Evolutionary conservation across 352 stramenopile species (phyloP).

Genomic region (Pythium rhizo-oryzae): DNA sequence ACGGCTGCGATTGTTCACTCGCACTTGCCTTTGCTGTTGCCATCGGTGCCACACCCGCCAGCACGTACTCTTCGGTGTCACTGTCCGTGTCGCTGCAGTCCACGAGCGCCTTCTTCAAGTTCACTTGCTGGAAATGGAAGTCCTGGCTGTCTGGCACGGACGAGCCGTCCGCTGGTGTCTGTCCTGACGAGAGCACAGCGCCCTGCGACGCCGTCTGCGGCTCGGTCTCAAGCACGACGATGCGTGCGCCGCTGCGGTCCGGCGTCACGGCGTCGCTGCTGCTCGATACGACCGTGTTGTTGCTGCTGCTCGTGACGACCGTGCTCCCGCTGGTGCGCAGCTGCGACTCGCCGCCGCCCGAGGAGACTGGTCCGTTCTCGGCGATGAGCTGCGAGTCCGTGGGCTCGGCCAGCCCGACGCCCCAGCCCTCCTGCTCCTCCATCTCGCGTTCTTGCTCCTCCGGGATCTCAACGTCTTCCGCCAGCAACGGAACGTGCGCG

Average conservation of each 20-base stretch:
- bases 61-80: conserved; percentile 32
- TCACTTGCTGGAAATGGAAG: conserved; percentile 50
- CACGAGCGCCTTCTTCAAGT: conserved; percentile 56
- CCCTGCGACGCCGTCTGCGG: not conserved
- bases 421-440: conserved; percentile 63
- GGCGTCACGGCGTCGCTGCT: not conserved
- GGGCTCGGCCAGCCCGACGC: conserved; percentile 8
- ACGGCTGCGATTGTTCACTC: not conserved
- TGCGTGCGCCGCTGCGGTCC: not conserved
- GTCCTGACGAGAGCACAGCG: not conserved
- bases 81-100: conserved; percentile 53
- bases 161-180: not conserved
- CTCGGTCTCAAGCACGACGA: conserved; percentile 18
- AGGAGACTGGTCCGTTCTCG: conserved; percentile 50
- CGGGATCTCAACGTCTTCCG: conserved; percentile 63
- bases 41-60: not conserved
- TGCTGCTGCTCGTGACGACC: conserved; percentile 9
- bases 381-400: conserved; percentile 77
- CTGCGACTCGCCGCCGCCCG: conserved; percentile 10
- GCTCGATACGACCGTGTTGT: conserved; percentile 19
- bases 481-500: conserved; percentile 47
- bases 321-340: not conserved
- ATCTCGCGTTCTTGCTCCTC: conserved; percentile 61
- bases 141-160: conserved; percentile 35
- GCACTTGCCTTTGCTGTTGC: not conserved